Evolutionary conservation across 2,329 filamentous ascomycete species (phyloP), one percentile per base, ranked within the genome.

Genomic region (Penicillium sp.): DNA sequence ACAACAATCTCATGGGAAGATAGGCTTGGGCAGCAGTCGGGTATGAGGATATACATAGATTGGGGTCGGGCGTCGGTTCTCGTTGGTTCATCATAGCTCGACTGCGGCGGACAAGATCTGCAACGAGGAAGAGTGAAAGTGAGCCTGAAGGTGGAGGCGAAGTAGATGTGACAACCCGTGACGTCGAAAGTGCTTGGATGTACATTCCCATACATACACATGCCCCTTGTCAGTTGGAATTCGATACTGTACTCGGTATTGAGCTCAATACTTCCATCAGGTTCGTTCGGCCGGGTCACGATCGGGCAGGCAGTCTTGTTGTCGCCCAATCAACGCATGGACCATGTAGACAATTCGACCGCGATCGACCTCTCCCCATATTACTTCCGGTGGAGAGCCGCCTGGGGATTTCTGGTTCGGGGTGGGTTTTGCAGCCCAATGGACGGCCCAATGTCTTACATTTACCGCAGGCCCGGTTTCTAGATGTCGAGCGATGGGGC

Each of bases 311-410:
- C 34, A 51, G 19, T 36, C 33, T 18, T 19, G 29, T 64, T 59
- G 57, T 26, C 33, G 61, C 62, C 62, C 62, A 64, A 65, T 62
- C 48, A 60, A 51, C 55, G 62, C 62, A 62, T 64, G 55, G 59
- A 42, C 59, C 59, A 55, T 54, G 36, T 56, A 39, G 55, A 58
- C 58, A 51, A 49, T 39, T 46, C 13, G 45, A 48, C 28, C 43
- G 26, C 23, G 51, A 59, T 56, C 53, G 52, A 55, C 53, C 18
- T 28, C 24, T 34, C 14, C 42, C 37, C 48, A 51, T 34, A 36
- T 26, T 51, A 48, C 39, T 19, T 18, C 24, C 31, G 40, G 53
- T 39, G 48, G 44, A 36, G 54, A 57, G 48, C 55, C 51, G 51
- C 48, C 31, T 56, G 42, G 48, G 53, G 40, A 29, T 43, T 52